These are phyloP conservation scores for Botrytis squamosa DNA, from an alignment of 2,329 filamentous ascomycete species.

Conservation along the genomic window DNA sequence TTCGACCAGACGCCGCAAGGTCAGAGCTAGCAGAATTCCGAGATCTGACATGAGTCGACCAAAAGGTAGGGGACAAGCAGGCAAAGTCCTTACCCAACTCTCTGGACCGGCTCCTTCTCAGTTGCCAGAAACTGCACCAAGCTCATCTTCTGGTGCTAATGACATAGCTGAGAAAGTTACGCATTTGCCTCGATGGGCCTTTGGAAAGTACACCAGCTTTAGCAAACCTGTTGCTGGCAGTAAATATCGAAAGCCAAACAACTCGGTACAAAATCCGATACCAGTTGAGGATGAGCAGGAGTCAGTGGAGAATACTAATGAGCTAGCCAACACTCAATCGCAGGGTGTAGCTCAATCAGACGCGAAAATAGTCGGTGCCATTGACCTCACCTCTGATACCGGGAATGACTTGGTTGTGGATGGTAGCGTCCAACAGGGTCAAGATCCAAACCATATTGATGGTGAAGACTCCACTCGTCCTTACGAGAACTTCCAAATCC, in stretches of 20 bases:
- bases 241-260: rapidly evolving
- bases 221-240: neutral
- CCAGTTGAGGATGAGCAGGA: rapidly evolving
- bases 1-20: neutral
- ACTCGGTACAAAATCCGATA: neutral
- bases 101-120: neutral
- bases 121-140: neutral
- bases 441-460: neutral
- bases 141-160: neutral
- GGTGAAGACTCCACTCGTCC: neutral
- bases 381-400: neutral
- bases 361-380: rapidly evolving
- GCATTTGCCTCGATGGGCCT: neutral
- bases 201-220: neutral
- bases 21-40: neutral
- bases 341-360: too few relatives aligned
- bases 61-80: neutral
- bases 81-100: neutral
- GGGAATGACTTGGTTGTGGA: rapidly evolving
- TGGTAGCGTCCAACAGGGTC: rapidly evolving
- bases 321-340: rapidly evolving
- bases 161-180: neutral
- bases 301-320: rapidly evolving
- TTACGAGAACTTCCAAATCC: too few relatives aligned
- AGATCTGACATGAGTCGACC: neutral